phyloP scores from a whole-genome alignment of 306 rosid species.

The Sicyos edulis region DNA sequence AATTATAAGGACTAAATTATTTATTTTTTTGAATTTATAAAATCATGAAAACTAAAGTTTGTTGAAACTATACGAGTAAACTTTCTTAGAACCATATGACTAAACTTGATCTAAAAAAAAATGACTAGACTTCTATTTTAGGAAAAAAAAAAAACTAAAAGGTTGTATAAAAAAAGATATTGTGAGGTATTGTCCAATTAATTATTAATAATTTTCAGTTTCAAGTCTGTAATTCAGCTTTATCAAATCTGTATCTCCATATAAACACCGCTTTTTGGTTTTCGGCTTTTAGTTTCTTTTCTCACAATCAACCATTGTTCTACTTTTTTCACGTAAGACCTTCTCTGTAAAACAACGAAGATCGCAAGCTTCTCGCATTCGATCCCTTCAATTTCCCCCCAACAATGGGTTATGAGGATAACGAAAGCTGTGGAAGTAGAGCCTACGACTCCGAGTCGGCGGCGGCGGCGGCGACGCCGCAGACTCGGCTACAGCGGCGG shows the following conservation, averaged over 20 bases:
- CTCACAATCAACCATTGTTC: conserved; percentile 21
- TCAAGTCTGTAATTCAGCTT: neutral
- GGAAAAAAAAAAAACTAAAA: no score
- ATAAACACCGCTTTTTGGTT: conserved; percentile 19
- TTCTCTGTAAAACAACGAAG: neutral
- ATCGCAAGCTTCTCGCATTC: neutral
- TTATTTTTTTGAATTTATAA: no score
- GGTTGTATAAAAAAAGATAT: no score
- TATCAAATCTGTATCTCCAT: conserved; percentile 6
- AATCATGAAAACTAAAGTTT: no score
- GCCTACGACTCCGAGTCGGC: conserved; percentile 24
- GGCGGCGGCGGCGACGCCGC: conserved; percentile 31
- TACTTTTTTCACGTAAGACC: conserved; percentile 29
- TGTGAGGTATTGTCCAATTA: neutral
- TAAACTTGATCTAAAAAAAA: no score
- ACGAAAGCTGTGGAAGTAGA: conserved; percentile 67
- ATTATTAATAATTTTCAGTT: neutral
- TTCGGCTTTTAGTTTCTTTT: conserved; percentile 6
- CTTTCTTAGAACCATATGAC: no score
- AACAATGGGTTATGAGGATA: conserved; percentile 54
- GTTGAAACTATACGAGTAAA: no score
- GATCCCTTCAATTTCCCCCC: neutral
- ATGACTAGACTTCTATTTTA: no score
- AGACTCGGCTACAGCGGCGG: conserved; percentile 53
- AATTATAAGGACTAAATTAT: no score